These are phyloP conservation scores for Hyphopichia pseudoburtonii DNA, from an alignment of 1,139 yeast species.

Conservation along the genomic window DNA sequence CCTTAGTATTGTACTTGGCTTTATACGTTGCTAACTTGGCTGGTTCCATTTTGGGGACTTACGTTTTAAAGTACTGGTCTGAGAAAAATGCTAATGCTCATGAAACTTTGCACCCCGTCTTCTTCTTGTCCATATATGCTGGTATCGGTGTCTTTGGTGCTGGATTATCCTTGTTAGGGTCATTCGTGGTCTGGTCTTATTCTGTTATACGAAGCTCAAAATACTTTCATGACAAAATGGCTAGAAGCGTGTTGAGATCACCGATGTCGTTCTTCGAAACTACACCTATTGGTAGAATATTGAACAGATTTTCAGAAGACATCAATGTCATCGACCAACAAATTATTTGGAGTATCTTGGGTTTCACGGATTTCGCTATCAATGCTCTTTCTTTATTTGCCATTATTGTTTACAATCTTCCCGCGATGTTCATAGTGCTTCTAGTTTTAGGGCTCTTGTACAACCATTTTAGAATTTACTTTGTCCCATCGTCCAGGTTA, in stretches of 20 bases:
- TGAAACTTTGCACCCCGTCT: conserved; percentile 21
- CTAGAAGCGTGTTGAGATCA: conserved; percentile 34
- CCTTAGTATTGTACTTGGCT: conserved; percentile 24
- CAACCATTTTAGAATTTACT: conserved; percentile 28
- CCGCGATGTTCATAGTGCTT: conserved; percentile 32
- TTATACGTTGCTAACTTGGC: conserved; percentile 21
- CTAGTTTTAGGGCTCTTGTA: conserved; percentile 22
- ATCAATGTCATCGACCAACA: conserved; percentile 33
- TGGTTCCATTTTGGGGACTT: conserved; percentile 27
- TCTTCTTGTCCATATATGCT: conserved; percentile 27
- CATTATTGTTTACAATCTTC: conserved; percentile 32
- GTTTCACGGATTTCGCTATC: conserved; percentile 22
- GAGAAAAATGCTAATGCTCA: conserved; percentile 29
- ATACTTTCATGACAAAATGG: conserved; percentile 40
- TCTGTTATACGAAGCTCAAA: conserved; percentile 34
- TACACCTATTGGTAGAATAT: conserved; percentile 42
- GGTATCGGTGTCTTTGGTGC: conserved; percentile 28
- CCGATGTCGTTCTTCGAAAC: conserved; percentile 49
- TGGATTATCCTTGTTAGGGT: conserved; percentile 25
- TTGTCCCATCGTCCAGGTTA: conserved; percentile 39
- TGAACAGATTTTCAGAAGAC: conserved; percentile 42
- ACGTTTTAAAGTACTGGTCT: conserved; percentile 40
- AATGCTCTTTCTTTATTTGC: conserved; percentile 24
- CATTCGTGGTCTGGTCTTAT: conserved; percentile 32
- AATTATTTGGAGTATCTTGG: conserved; percentile 31